These are phyloP conservation scores for Cubamyces lactineus DNA, from an alignment of 768 basidiomycete species.

Conservation along the genomic window DNA sequence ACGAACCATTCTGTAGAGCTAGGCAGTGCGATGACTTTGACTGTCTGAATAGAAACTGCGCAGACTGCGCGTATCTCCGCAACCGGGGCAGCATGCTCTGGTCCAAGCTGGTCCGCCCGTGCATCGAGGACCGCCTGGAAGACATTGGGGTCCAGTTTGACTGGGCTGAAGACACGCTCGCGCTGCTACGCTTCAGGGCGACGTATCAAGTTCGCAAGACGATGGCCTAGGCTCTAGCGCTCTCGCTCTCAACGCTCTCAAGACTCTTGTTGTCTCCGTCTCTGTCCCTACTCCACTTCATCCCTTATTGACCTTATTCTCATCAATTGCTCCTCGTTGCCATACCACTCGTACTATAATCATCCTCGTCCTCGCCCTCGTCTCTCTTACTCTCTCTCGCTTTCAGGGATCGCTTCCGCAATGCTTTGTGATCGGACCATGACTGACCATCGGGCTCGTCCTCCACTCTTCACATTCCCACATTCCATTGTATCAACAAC, in stretches of 20 bases:
- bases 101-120: conserved; percentile 9
- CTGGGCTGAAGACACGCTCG: conserved; percentile 10
- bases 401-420: no score
- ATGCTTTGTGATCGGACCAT: no score
- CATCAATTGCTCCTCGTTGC: no score
- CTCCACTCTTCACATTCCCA: no score
- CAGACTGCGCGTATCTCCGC: conserved; percentile 11
- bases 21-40: conserved; percentile 2
- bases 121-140: neutral
- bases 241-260: neutral
- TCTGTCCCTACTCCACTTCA: no score
- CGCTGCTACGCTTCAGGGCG: conserved; percentile 5
- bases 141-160: neutral
- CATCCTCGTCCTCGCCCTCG: no score
- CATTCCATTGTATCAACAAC: no score
- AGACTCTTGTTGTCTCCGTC: neutral
- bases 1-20: no score
- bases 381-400: no score
- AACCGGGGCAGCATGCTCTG: conserved; percentile 1
- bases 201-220: neutral
- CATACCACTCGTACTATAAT: no score
- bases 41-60: conserved; percentile 4
- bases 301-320: no score
- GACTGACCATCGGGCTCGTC: no score
- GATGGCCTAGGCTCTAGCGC: neutral